Evolutionary conservation across 768 basidiomycete species (phyloP).

Genomic region (Phallus indusiatus): DNA sequence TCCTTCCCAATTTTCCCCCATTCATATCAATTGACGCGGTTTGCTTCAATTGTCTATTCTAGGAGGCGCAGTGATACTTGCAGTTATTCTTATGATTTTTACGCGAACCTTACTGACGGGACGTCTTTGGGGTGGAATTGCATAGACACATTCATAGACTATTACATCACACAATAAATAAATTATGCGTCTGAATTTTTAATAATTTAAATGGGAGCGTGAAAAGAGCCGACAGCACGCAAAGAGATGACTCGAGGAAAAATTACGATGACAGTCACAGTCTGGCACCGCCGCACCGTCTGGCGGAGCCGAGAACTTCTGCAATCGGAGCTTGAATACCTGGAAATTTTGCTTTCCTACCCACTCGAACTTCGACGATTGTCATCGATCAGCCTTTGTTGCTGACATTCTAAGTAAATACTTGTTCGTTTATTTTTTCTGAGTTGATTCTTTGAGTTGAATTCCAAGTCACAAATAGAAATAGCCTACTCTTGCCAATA

Average conservation of each 20-base stretch:
- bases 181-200: no score
- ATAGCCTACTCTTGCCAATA: slow-evolving; percentile 31
- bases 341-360: slow-evolving; percentile 4
- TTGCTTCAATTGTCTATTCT: neutral
- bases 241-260: no score
- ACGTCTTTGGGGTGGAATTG: slow-evolving; percentile 23
- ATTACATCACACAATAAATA: neutral
- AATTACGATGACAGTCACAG: no score
- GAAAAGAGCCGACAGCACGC: no score
- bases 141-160: neutral
- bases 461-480: slow-evolving; percentile 31
- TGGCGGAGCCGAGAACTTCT: neutral
- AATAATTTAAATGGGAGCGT: no score
- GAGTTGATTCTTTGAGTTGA: neutral
- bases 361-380: neutral
- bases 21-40: no score
- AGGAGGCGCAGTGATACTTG: slow-evolving; percentile 32
- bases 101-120: slow-evolving; percentile 32
- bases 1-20: neutral
- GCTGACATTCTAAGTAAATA: slow-evolving; percentile 4
- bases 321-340: slow-evolving; percentile 6
- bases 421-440: slow-evolving; percentile 5
- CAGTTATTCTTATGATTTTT: slow-evolving; percentile 31
- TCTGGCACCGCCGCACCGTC: no score
- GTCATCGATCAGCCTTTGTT: slow-evolving; percentile 9